These are phyloP conservation scores for Huntiella savannae DNA, from an alignment of 2,329 filamentous ascomycete genomes.

Conservation along the genomic window DNA sequence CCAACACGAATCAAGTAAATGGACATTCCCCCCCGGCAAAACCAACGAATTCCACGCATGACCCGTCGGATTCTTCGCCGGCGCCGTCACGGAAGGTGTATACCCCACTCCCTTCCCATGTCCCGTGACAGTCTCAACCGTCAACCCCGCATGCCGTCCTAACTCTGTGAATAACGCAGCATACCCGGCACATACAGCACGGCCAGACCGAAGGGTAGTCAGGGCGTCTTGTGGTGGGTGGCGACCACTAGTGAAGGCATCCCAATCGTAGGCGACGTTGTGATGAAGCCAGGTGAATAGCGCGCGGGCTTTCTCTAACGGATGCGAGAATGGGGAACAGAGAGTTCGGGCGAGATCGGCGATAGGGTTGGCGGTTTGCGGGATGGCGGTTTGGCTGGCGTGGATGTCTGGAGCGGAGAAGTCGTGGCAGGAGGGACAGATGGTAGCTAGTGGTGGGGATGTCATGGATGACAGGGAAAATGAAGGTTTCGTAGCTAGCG, in stretches of 20 bases:
- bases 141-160: constrained; percentile 59
- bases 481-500: constrained; percentile 29
- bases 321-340: constrained; percentile 59
- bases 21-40: constrained; percentile 78
- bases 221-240: constrained; percentile 49
- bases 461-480: constrained; percentile 19
- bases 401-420: constrained; percentile 67
- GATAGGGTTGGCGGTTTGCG: constrained; percentile 38
- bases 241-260: constrained; percentile 55
- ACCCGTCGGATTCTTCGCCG: constrained; percentile 38
- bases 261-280: constrained; percentile 72
- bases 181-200: constrained; percentile 85
- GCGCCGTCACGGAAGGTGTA: constrained; percentile 38
- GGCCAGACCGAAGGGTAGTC: constrained; percentile 54
- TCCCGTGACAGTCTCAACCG: constrained; percentile 54
- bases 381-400: constrained; percentile 62
- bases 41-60: constrained; percentile 91
- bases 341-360: constrained; percentile 61
- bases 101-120: constrained; percentile 80
- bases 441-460: constrained; percentile 13
- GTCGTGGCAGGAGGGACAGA: constrained; percentile 72
- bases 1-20: constrained; percentile 84
- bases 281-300: constrained; percentile 94
- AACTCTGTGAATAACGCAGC: constrained; percentile 65
- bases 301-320: constrained; percentile 76